Evolutionary conservation across 2,329 filamentous ascomycete species (phyloP), one percentile per base, ranked within the genome.

Genomic region (Epichloe brachyelytri): DNA sequence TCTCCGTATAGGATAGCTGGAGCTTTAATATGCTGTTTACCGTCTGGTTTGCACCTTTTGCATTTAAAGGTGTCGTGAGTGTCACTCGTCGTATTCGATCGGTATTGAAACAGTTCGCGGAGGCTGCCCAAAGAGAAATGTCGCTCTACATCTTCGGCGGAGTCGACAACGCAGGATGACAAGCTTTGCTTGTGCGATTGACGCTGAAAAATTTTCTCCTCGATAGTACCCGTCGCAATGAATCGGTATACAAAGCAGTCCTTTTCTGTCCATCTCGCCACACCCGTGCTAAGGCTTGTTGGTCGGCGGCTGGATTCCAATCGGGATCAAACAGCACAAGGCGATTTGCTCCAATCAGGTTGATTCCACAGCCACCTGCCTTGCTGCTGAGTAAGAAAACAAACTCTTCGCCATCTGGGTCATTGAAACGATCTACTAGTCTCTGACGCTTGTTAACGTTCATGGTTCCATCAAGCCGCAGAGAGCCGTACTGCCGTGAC

Each of bases 201-300:
- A 10, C 94, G 85, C 68, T 98, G 93, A 71, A 98, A 98, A 59
- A 98, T 96, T 71, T 98, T 98, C 68, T 98, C 93, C 64, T 98
- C 93, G 55, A 98, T 98, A 0, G 90, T 96, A 4, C 93, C 93
- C 0, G 94, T 97, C 0, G 90, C 87, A 60, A 98, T 98, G 71
- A 98, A 98, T n/a, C 93, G 86, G 67, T 98, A 98, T 15, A 98
- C 93, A 61, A 98, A 98, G 63, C 93, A 98, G 63, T 98, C 93
- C 65, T 98, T 98, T 94, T 97, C 68, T 98, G 93, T 0, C 93
- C 93, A 61, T 98, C 93, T 75, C 93, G 87, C 93, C 93, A 98
- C 19, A 98, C 93, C 73, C 93, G 86, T 37, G 93, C 93, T 33
- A 98, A 78, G 4, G 93, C 93, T 70, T 98, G 93, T 67, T 98